Conservation (phyloP, 306 rosid species). For the Dryas drummondii region DNA sequence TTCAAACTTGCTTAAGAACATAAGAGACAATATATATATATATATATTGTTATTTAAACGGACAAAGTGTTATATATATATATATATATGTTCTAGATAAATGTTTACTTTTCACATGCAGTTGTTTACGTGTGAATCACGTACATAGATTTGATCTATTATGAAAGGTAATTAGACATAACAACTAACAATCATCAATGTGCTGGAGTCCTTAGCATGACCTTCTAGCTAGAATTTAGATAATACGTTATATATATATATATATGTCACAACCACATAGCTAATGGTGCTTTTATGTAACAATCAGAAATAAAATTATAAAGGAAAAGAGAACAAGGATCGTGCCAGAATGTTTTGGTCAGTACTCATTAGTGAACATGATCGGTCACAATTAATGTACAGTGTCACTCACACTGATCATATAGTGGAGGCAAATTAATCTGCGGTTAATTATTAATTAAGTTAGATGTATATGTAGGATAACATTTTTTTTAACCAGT, state of each 20-base stretch:
- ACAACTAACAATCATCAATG: no score
- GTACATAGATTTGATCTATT: no score
- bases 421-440: not conserved
- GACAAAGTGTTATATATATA: not conserved
- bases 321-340: not conserved
- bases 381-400: not conserved
- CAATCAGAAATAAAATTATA: not conserved
- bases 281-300: not conserved
- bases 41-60: no score
- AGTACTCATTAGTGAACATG: not conserved
- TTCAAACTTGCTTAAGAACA: not conserved
- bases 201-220: not conserved
- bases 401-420: not conserved
- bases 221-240: not conserved
- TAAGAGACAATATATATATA: no score
- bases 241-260: no score
- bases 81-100: no score
- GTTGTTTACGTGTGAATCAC: no score
- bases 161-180: no score
- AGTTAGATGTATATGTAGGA: not conserved
- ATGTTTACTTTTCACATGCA: no score
- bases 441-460: not conserved
- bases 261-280: no score
- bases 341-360: slow-evolving; percentile 7
- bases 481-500: not conserved